Conservation (phyloP, 2,329 filamentous ascomycete genomes). For the Leptographium galeiforme region DNA sequence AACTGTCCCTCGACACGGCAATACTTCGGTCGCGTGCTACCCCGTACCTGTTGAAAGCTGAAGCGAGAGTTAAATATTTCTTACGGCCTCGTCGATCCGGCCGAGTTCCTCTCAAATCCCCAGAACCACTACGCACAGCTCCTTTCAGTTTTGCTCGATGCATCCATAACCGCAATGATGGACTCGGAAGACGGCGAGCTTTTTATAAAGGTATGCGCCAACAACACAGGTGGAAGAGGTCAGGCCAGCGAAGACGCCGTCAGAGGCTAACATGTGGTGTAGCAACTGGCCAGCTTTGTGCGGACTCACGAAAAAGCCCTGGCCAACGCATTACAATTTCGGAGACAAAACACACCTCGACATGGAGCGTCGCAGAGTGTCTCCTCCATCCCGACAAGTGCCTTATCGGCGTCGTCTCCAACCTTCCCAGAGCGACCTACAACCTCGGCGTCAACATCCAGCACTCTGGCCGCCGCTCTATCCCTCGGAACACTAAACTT, state of each 20-base stretch:
- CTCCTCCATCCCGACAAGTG: constrained; percentile 35
- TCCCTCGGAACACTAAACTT: constrained; percentile 79
- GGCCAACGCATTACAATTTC: constrained; percentile 84
- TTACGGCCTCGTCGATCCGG: not conserved
- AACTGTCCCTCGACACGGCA: not conserved
- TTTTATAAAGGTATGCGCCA: constrained; percentile 60
- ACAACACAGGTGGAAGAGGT: not conserved
- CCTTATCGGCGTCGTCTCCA: constrained; percentile 33
- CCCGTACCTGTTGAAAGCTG: not conserved
- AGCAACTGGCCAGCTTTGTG: constrained; percentile 95
- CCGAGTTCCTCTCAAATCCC: not conserved
- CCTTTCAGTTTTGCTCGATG: constrained; percentile 25
- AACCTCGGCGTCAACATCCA: constrained; percentile 55
- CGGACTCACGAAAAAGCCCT: constrained; percentile 94
- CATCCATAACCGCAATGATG: constrained; percentile 46
- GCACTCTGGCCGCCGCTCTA: constrained; percentile 68
- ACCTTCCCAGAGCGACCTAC: constrained; percentile 48
- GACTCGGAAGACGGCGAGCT: constrained; percentile 81
- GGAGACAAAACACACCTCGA: constrained; percentile 54
- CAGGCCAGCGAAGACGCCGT: no score
- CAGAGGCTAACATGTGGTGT: constrained; percentile 2
- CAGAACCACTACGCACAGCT: not conserved
- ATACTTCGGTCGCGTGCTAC: constrained; percentile 6
- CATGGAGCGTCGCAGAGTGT: constrained; percentile 57
- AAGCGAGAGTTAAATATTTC: constrained; percentile 1